A percentile compares a stretch with the other conserved stretches of the same genome.
Conservation (phyloP, 352 stramenopile species). For the Phytophthora sansomeana region DNA sequence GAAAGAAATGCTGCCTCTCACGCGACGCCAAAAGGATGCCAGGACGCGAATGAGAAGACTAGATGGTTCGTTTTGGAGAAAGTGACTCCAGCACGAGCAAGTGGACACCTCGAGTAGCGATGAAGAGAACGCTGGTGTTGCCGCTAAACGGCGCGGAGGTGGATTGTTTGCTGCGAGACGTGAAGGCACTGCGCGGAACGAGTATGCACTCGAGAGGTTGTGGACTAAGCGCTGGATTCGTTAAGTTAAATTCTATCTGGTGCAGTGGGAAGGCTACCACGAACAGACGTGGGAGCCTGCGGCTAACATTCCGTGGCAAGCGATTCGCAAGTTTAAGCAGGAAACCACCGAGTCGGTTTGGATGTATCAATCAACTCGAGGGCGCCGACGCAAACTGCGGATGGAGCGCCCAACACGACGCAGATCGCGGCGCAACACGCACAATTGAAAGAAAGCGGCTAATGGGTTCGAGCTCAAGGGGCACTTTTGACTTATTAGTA, state of each 20-base stretch:
- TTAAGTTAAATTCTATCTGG: neutral
- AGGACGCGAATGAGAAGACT: constrained; percentile 2
- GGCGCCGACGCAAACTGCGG: neutral
- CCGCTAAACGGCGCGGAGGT: constrained; percentile 3
- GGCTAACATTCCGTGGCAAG: neutral
- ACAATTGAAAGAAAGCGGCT: too few relatives aligned
- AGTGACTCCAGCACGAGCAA: neutral
- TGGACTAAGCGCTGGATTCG: neutral
- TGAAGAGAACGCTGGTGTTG: constrained; percentile 2
- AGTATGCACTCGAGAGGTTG: neutral
- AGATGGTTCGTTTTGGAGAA: neutral
- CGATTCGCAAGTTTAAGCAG: neutral
- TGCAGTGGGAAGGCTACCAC: constrained; percentile 5
- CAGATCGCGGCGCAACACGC: too few relatives aligned
- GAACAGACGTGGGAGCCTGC: neutral
- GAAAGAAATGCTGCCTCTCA: neutral
- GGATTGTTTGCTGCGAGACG: neutral
- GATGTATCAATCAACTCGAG: constrained; percentile 7
- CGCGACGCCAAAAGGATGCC: neutral
- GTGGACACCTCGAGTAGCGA: neutral
- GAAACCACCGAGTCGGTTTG: constrained; percentile 1
- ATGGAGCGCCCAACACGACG: neutral
- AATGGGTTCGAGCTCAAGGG: too few relatives aligned
- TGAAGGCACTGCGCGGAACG: neutral
- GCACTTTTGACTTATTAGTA: too few relatives aligned